Conservation (phyloP, 2,329 filamentous ascomycete genomes). For the Akanthomyces uredinophilus region DNA sequence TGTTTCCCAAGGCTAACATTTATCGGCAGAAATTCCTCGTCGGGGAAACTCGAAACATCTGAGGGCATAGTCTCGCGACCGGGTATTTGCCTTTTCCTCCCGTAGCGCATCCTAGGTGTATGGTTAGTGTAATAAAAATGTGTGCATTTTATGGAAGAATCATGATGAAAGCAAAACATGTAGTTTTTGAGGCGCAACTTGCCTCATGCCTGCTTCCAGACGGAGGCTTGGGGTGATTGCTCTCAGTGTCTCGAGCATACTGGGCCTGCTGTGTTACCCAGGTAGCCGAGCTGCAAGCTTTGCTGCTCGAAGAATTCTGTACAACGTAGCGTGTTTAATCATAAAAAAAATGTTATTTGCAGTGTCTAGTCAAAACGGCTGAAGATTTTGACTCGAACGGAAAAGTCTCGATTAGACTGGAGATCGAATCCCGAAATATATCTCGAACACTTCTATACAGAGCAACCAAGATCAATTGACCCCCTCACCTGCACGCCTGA, state of each 20-base stretch:
- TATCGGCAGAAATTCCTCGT: background rate
- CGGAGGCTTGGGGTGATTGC: conserved; percentile 3
- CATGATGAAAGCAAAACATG: background rate
- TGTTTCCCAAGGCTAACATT: too few relatives aligned
- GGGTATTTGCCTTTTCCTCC: background rate
- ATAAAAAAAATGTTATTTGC: background rate
- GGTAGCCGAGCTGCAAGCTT: conserved; percentile 11
- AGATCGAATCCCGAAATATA: background rate
- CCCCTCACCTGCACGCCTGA: background rate
- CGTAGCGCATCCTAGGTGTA: background rate
- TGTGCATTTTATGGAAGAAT: background rate
- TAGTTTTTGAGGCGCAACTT: background rate
- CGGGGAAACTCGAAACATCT: conserved; percentile 3
- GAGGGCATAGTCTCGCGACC: background rate
- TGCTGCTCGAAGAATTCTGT: background rate
- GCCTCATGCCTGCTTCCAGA: background rate
- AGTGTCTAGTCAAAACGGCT: background rate
- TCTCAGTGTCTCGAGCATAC: conserved; percentile 10
- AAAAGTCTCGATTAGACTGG: background rate
- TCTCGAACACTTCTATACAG: background rate
- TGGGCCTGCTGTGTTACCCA: background rate
- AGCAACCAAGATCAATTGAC: too few relatives aligned
- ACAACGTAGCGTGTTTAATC: background rate
- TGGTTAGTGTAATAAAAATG: background rate
- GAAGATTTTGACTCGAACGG: background rate